Conservation (phyloP, 345 rosid species). For the Arabidopsis arenosa region DNA sequence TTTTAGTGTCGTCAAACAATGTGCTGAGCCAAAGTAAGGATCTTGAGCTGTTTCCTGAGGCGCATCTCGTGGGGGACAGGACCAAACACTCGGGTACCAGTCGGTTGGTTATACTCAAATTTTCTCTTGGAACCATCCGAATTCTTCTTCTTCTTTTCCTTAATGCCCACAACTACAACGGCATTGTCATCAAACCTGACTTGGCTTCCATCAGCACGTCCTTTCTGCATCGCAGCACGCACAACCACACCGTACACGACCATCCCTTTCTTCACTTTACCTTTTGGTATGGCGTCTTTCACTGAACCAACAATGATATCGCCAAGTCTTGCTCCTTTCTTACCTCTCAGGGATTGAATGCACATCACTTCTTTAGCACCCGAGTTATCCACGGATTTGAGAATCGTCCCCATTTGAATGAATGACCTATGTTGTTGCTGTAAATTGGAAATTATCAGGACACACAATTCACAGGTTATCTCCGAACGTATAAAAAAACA, state of each 20-base stretch:
- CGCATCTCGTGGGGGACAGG: constrained; percentile 89
- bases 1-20: constrained; percentile 49
- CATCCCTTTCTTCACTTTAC: constrained; percentile 85
- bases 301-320: constrained; percentile 78
- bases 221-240: constrained; percentile 78
- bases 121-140: neutral
- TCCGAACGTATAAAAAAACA: neutral
- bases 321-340: constrained; percentile 82
- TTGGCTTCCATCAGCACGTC: constrained; percentile 81
- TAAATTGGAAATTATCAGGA: constrained; percentile 20
- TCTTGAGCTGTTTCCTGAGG: constrained; percentile 73
- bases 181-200: constrained; percentile 93
- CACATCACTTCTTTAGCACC: constrained; percentile 91
- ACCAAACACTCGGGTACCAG: constrained; percentile 81
- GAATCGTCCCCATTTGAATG: constrained; percentile 85
- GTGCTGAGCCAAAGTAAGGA: constrained; percentile 77
- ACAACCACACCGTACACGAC: constrained; percentile 79
- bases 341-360: constrained; percentile 75
- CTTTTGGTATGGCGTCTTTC: constrained; percentile 77
- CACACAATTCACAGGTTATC: neutral
- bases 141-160: constrained; percentile 25
- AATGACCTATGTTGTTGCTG: constrained; percentile 74
- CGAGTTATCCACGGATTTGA: constrained; percentile 82
- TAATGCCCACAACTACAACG: constrained; percentile 63
- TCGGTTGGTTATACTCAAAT: constrained; percentile 52